A percentile compares a stretch with the other conserved stretches of the same genome.
phyloP scores from a whole-genome alignment of 2,329 filamentous ascomycete species.

The Penicillium sp. region DNA sequence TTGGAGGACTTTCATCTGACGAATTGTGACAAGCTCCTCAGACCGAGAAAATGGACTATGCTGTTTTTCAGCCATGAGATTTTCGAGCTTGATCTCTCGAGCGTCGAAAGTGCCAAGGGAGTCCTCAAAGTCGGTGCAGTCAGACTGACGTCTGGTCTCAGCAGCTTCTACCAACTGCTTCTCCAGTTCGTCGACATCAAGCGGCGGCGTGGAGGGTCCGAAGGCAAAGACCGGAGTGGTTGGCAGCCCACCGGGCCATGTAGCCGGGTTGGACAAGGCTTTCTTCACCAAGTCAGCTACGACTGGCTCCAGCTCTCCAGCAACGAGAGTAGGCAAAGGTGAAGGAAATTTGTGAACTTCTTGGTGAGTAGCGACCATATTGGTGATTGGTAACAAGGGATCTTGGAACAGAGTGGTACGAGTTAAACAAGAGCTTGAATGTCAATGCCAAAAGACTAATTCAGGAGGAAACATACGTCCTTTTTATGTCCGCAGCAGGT shows the following conservation, averaged over 20 bases:
- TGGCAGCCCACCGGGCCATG: slow-evolving; percentile 17
- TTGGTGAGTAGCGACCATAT: too few relatives aligned
- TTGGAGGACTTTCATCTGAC: neutral
- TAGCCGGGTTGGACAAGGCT: slow-evolving; percentile 19
- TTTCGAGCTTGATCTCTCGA: neutral
- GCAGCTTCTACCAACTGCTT: slow-evolving; percentile 13
- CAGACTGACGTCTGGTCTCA: too few relatives aligned
- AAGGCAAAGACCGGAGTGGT: slow-evolving; percentile 16
- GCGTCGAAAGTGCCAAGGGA: neutral
- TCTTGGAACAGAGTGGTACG: too few relatives aligned
- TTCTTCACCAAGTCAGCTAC: slow-evolving; percentile 11
- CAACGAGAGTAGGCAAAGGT: slow-evolving; percentile 10
- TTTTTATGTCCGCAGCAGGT: too few relatives aligned
- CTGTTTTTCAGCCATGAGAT: neutral
- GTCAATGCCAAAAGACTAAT: too few relatives aligned
- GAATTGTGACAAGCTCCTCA: neutral
- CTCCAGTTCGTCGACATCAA: slow-evolving; percentile 18
- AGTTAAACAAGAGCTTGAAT: too few relatives aligned
- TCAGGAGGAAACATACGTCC: too few relatives aligned
- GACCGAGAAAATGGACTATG: neutral
- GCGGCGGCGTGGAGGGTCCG: slow-evolving; percentile 19
- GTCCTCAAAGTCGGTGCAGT: neutral
- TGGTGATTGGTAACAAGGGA: too few relatives aligned
- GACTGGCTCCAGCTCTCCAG: slow-evolving; percentile 9
- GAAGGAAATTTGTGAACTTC: too few relatives aligned